These are phyloP conservation scores for Raphanus hybrid DNA, from an alignment of 441 rosid species.

Conservation along the genomic window DNA sequence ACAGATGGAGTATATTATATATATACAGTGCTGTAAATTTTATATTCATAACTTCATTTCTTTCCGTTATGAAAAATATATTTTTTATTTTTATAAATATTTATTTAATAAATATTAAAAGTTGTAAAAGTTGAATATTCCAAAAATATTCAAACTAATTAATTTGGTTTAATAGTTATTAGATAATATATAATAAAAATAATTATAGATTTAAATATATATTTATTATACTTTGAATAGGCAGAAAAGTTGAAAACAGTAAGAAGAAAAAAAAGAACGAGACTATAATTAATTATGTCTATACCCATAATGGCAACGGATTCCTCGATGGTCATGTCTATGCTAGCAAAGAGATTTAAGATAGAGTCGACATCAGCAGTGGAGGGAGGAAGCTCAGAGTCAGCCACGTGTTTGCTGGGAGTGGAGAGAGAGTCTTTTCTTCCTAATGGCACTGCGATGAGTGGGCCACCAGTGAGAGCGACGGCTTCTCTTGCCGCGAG, in stretches of 20 bases:
- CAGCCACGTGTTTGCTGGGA: constrained; percentile 43
- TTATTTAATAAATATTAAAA: too few species aligned
- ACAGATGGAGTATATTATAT: too few species aligned
- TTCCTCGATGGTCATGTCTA: constrained; percentile 51
- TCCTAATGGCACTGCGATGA: constrained; percentile 50
- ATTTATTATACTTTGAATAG: too few species aligned
- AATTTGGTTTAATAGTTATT: too few species aligned
- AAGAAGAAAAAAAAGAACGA: too few species aligned
- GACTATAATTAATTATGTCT: neutral
- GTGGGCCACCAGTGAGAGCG: constrained; percentile 47
- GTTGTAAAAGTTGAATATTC: too few species aligned
- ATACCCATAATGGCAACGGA: constrained; percentile 60
- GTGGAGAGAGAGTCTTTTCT: constrained; percentile 45
- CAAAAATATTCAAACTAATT: too few species aligned
- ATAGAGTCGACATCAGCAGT: constrained; percentile 46
- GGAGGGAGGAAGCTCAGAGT: constrained; percentile 49
- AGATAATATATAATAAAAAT: too few species aligned
- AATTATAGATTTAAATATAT: too few species aligned
- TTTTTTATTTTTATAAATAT: neutral
- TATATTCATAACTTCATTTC: neutral
- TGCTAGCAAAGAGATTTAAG: constrained; percentile 43
- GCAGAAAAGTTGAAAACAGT: too few species aligned
- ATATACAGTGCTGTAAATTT: neutral
- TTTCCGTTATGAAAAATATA: too few species aligned
- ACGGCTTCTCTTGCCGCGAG: constrained; percentile 56